Evolutionary conservation across 1,284 basidiomycete species (phyloP).

Genomic region (Sphaerobolus stellatus): DNA sequence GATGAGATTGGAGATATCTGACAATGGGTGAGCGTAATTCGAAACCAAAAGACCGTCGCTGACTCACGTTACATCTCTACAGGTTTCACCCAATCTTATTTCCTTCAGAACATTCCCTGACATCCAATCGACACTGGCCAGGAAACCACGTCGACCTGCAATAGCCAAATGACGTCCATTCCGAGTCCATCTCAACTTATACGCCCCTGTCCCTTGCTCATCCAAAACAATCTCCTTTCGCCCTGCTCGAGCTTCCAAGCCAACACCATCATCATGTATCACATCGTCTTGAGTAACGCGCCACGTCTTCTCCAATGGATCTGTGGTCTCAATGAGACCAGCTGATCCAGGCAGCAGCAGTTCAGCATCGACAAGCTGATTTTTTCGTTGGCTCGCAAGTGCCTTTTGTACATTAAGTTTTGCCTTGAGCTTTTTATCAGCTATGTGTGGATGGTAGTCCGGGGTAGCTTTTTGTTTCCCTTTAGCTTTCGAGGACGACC

Average conservation of each 20-base stretch:
- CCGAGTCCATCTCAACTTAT: conserved; percentile 80
- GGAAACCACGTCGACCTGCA: conserved; percentile 80
- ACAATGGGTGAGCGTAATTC: conserved; percentile 27
- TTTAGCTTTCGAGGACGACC: conserved; percentile 37
- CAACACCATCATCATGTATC: conserved; percentile 50
- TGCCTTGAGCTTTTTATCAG: conserved; percentile 73
- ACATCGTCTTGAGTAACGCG: conserved; percentile 84
- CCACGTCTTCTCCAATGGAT: conserved; percentile 87
- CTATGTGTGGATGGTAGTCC: conserved; percentile 57
- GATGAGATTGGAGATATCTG: conserved; percentile 91
- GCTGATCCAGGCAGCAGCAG: conserved; percentile 62
- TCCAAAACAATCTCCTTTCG: conserved; percentile 82
- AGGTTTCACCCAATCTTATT: conserved; percentile 85
- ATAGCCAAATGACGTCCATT: conserved; percentile 92
- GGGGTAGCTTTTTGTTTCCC: background rate
- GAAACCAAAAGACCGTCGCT: conserved; percentile 9
- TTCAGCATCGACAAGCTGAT: conserved; percentile 62
- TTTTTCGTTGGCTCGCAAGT: conserved; percentile 56
- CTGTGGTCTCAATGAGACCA: conserved; percentile 72
- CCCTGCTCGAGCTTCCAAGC: conserved; percentile 72
- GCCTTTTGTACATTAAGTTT: conserved; percentile 62
- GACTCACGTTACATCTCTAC: conserved; percentile 83
- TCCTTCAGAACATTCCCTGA: conserved; percentile 86
- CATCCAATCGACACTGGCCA: conserved; percentile 96
- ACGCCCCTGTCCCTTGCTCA: conserved; percentile 63